Percentiles rank a stretch among this genome's conserved stretches.
These are phyloP conservation scores for Fomitopsis serialis DNA, from an alignment of 768 basidiomycete species.

Conservation along the genomic window DNA sequence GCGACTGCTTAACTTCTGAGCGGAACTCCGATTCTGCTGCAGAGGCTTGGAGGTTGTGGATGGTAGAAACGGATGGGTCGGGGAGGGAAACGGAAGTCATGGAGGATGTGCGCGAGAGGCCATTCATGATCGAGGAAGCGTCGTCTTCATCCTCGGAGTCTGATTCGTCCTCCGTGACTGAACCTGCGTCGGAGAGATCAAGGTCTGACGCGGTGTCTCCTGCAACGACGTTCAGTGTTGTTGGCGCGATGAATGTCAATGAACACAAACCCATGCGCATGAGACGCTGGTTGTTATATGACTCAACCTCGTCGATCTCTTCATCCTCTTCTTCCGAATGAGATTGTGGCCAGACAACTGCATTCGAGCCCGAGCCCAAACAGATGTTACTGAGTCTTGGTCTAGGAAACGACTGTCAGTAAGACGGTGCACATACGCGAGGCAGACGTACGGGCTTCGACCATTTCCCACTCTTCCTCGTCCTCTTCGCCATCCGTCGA, in stretches of 20 bases:
- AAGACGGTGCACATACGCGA: not conserved
- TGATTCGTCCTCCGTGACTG: constrained; percentile 46
- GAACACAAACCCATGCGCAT: constrained; percentile 64
- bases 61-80: constrained; percentile 37
- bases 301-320: constrained; percentile 59
- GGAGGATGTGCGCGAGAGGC: constrained; percentile 39
- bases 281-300: constrained; percentile 59
- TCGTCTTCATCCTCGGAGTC: constrained; percentile 37
- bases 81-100: constrained; percentile 37
- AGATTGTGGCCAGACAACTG: constrained; percentile 76
- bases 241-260: not conserved
- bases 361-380: constrained; percentile 71
- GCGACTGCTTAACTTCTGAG: constrained; percentile 72
- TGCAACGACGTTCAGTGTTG: constrained; percentile 16
- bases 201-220: constrained; percentile 64
- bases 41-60: constrained; percentile 35
- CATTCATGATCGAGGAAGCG: constrained; percentile 27
- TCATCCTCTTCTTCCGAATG: constrained; percentile 57
- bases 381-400: constrained; percentile 36
- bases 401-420: constrained; percentile 27
- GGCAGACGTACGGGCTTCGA: constrained; percentile 52
- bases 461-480: constrained; percentile 51
- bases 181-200: constrained; percentile 53
- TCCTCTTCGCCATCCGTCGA: constrained; percentile 28
- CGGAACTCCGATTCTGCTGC: constrained; percentile 64